phyloP scores from a whole-genome alignment of 2,329 filamentous ascomycete species.

The Monosporascus sp. region DNA sequence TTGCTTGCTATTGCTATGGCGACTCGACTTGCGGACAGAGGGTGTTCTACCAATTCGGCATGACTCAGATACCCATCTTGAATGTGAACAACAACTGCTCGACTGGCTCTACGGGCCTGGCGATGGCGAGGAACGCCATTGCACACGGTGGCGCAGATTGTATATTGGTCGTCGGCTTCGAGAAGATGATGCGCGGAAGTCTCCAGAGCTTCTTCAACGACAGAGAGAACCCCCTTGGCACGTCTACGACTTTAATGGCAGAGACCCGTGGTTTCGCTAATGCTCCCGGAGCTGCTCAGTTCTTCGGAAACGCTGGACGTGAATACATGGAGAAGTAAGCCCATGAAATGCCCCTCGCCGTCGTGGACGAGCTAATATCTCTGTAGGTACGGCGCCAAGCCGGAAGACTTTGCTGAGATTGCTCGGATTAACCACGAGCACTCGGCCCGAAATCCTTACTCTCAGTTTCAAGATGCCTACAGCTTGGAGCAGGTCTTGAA shows the following conservation, averaged over 20 bases:
- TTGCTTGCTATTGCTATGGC: slow-evolving; percentile 98
- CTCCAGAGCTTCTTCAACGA: slow-evolving; percentile 82
- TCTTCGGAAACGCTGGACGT: slow-evolving; percentile 89
- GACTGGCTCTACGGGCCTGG: slow-evolving; percentile 86
- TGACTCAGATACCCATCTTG: slow-evolving; percentile 93
- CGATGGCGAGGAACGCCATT: slow-evolving; percentile 77
- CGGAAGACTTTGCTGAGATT: slow-evolving; percentile 91
- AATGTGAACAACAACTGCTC: slow-evolving; percentile 99
- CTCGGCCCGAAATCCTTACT: slow-evolving; percentile 89
- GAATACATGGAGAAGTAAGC: slow-evolving; percentile 91
- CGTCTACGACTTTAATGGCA: slow-evolving; percentile 71
- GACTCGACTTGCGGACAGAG: slow-evolving; percentile 93
- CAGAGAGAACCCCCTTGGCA: slow-evolving; percentile 71
- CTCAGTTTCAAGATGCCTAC: slow-evolving; percentile 94
- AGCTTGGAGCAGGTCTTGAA: slow-evolving; percentile 75
- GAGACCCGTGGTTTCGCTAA: slow-evolving; percentile 76
- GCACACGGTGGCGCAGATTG: slow-evolving; percentile 78
- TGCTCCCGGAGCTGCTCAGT: slow-evolving; percentile 80
- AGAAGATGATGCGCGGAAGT: slow-evolving; percentile 96
- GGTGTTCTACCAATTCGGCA: slow-evolving; percentile 98
- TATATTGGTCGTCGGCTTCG: slow-evolving; percentile 87
- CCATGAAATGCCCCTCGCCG: background rate
- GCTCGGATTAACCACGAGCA: slow-evolving; percentile 89
- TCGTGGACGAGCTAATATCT: slow-evolving; percentile 7
- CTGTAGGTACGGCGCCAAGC: slow-evolving; percentile 71